phyloP scores from a whole-genome alignment of 179 eudicot genomes.

The Dionaea muscipula region DNA sequence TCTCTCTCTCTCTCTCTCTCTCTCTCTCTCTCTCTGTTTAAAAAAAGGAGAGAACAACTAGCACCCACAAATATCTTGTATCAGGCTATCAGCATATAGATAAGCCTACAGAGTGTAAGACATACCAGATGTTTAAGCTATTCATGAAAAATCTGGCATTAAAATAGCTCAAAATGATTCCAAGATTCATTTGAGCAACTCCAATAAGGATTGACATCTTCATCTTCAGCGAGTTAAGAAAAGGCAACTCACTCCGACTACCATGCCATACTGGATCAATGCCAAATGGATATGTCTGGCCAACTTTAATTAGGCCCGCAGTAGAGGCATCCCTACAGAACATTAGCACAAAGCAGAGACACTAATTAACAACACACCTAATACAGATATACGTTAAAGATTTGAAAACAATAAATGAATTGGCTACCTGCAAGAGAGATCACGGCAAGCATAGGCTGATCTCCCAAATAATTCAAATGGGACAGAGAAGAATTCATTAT shows the following conservation, averaged over 20 bases:
- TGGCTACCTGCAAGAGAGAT: slow-evolving; percentile 50
- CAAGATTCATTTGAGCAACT: slow-evolving; percentile 65
- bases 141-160: slow-evolving; percentile 50
- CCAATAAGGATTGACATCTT: slow-evolving; percentile 73
- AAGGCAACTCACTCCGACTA: slow-evolving; percentile 58
- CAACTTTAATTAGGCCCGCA: slow-evolving; percentile 45
- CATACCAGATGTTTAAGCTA: slow-evolving; percentile 47
- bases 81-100: too few species aligned
- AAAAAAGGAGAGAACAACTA: background rate
- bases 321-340: slow-evolving; percentile 49
- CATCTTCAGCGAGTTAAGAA: slow-evolving; percentile 66
- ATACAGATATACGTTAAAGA: background rate
- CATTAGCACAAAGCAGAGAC: slow-evolving; percentile 1
- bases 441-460: slow-evolving; percentile 60
- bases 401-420: background rate
- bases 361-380: background rate
- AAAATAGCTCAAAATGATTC: slow-evolving; percentile 48
- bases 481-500: slow-evolving; percentile 65
- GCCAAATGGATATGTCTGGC: slow-evolving; percentile 60
- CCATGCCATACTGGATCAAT: slow-evolving; percentile 76
- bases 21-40: too few species aligned
- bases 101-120: background rate
- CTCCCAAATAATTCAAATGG: slow-evolving; percentile 54
- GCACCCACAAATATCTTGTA: too few species aligned
- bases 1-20: too few species aligned